A percentile compares a stretch with the other conserved stretches of the same genome.
These are phyloP conservation scores for Pichia sp. DNA, from an alignment of 1,139 yeast genomes.

Conservation along the genomic window DNA sequence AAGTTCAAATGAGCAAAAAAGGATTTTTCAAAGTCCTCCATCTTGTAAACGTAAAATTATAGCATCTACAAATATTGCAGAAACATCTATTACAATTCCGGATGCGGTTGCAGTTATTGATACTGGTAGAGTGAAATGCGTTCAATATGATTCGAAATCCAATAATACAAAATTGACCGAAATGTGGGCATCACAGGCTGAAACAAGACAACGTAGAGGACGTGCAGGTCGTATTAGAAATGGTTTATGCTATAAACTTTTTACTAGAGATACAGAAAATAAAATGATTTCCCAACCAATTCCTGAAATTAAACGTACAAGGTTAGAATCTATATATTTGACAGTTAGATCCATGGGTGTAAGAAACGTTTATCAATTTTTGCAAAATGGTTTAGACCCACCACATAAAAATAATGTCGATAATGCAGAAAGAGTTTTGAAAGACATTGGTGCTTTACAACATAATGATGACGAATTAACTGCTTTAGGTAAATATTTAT, in stretches of 20 bases:
- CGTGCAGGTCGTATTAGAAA: slow-evolving; percentile 94
- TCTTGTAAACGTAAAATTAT: slow-evolving; percentile 63
- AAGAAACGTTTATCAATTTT: slow-evolving; percentile 58
- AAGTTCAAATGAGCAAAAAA: slow-evolving; percentile 73
- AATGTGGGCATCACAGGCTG: slow-evolving; percentile 86
- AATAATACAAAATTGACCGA: slow-evolving; percentile 72
- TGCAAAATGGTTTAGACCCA: slow-evolving; percentile 74
- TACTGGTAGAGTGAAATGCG: slow-evolving; percentile 76
- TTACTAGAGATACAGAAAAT: slow-evolving; percentile 54
- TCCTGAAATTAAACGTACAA: slow-evolving; percentile 83
- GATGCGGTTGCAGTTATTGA: slow-evolving; percentile 93
- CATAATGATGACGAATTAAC: slow-evolving; percentile 47
- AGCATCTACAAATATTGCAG: slow-evolving; percentile 80
- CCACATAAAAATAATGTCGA: slow-evolving; percentile 57
- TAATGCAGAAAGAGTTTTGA: slow-evolving; percentile 56
- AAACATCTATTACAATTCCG: slow-evolving; percentile 66
- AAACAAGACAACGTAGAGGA: slow-evolving; percentile 89
- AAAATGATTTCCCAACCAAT: slow-evolving; percentile 67
- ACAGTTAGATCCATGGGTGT: slow-evolving; percentile 89
- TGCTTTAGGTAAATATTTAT: slow-evolving; percentile 72
- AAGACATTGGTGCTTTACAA: slow-evolving; percentile 67
- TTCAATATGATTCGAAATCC: slow-evolving; percentile 59
- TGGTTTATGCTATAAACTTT: slow-evolving; percentile 79
- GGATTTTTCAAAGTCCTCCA: slow-evolving; percentile 56
- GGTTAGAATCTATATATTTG: slow-evolving; percentile 75